Conservation (phyloP, 1,284 basidiomycete species). For the Porphyrellus sp. region DNA sequence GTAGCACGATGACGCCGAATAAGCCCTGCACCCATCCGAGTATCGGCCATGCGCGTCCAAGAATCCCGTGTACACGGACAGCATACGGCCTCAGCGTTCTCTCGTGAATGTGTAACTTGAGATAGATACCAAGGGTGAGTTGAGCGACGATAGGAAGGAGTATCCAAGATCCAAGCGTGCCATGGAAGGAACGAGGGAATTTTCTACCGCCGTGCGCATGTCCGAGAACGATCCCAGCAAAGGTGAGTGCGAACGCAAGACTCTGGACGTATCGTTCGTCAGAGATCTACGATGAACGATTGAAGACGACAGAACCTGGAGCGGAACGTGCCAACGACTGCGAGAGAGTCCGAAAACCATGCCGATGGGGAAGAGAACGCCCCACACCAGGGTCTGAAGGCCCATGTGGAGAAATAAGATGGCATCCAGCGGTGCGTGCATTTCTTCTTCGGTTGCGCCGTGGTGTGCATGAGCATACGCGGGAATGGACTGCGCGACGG, state of each 20-base stretch:
- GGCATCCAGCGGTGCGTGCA: constrained; percentile 67
- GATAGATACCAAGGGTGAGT: constrained; percentile 77
- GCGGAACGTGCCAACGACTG: constrained; percentile 82
- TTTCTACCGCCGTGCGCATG: constrained; percentile 77
- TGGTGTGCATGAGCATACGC: constrained; percentile 57
- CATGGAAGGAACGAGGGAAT: constrained; percentile 72
- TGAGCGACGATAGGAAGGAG: constrained; percentile 67
- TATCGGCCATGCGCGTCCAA: constrained; percentile 86
- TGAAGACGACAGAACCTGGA: constrained; percentile 58
- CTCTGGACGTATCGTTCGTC: constrained; percentile 41
- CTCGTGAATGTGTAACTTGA: constrained; percentile 91
- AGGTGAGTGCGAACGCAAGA: constrained; percentile 65
- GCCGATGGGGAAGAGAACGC: constrained; percentile 78
- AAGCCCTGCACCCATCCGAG: constrained; percentile 86
- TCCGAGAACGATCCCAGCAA: constrained; percentile 72
- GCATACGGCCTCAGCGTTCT: constrained; percentile 70
- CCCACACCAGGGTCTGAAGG: constrained; percentile 77
- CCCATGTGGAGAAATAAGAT: constrained; percentile 80
- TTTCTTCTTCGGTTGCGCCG: constrained; percentile 61
- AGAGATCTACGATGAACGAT: neutral
- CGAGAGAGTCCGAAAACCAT: constrained; percentile 83
- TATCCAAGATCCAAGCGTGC: constrained; percentile 67
- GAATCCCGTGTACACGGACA: constrained; percentile 70
- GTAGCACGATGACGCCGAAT: constrained; percentile 65
- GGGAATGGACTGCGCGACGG: constrained; percentile 6